Conservation (phyloP, 75 land plant species). For the Isoetes taiwanensis region DNA sequence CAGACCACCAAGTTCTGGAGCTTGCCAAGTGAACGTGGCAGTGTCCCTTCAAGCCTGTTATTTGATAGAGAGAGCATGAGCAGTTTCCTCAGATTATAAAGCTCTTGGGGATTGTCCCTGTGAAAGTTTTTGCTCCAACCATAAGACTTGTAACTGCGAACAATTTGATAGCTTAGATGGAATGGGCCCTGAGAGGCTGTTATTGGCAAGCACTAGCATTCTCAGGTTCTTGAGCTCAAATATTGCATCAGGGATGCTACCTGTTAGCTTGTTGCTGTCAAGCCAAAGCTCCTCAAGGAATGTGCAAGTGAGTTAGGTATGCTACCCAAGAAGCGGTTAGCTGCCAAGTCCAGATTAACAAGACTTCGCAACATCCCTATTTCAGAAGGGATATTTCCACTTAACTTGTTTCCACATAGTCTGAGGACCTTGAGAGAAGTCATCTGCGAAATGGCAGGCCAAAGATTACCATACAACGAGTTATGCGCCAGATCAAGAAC, state of each 20-base stretch:
- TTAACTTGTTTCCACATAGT: too few relatives aligned
- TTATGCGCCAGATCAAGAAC: too few relatives aligned
- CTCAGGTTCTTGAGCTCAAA: neutral
- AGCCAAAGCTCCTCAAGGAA: slow-evolving; percentile 1
- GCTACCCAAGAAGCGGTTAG: neutral
- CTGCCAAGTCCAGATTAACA: neutral
- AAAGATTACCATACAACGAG: too few relatives aligned
- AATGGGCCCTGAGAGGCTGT: neutral
- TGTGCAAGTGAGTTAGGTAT: neutral
- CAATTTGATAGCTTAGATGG: neutral
- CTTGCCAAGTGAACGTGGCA: neutral
- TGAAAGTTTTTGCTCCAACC: slow-evolving; percentile 5
- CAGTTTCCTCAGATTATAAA: neutral
- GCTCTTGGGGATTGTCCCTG: neutral
- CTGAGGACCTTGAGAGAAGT: too few relatives aligned
- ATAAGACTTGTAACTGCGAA: neutral
- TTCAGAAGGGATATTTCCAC: neutral
- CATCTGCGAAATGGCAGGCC: too few relatives aligned
- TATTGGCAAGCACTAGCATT: slow-evolving; percentile 1
- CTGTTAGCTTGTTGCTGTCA: neutral
- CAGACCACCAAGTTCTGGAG: neutral
- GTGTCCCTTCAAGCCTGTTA: neutral
- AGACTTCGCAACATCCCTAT: neutral
- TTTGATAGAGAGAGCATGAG: neutral
- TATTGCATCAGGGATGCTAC: neutral